These are phyloP conservation scores for Cadophora gregata DNA, from an alignment of 2,329 filamentous ascomycete species.

Conservation along the genomic window DNA sequence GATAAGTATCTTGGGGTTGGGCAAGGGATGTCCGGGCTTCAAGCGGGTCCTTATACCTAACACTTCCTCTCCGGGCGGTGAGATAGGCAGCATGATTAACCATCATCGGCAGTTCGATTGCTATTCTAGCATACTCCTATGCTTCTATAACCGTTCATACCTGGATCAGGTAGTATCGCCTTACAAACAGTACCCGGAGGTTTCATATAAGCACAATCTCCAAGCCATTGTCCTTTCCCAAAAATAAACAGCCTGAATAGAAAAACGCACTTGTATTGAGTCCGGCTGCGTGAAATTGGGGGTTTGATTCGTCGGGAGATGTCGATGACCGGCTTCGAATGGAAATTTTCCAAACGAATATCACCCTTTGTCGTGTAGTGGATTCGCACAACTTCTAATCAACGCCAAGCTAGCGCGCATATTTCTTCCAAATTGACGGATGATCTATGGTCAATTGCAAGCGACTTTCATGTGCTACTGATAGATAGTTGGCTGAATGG, in stretches of 20 bases:
- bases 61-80: neutral
- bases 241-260: conserved; percentile 18
- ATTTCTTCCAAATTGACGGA: conserved; percentile 20
- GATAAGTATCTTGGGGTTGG: conserved; percentile 1
- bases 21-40: neutral
- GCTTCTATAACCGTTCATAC: neutral
- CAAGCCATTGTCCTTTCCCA: neutral
- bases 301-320: conserved; percentile 6
- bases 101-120: conserved; percentile 6
- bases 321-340: neutral
- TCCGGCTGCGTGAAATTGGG: neutral
- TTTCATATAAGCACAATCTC: conserved; percentile 4
- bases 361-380: conserved; percentile 1
- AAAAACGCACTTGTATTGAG: neutral
- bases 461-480: neutral
- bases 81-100: neutral
- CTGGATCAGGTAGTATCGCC: neutral
- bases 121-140: neutral
- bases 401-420: neutral
- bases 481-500: neutral
- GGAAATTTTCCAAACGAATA: neutral
- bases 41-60: conserved; percentile 2
- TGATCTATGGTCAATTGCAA: conserved; percentile 19
- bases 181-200: neutral
- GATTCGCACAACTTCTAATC: neutral